Evolutionary conservation across 768 basidiomycete species (phyloP).

Genomic region (Calocybe cyanea): DNA sequence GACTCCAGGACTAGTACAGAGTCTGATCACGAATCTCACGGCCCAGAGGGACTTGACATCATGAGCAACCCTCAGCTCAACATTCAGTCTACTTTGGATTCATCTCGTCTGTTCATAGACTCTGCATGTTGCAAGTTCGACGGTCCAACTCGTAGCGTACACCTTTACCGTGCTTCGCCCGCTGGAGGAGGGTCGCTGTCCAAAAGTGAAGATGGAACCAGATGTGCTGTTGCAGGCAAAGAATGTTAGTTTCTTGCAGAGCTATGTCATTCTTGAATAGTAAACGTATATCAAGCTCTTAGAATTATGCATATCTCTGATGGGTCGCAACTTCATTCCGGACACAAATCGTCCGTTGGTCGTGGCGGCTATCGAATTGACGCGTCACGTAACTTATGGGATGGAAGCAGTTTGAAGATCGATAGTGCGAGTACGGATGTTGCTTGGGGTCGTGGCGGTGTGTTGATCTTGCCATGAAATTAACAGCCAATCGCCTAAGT

Average conservation of each 20-base stretch:
- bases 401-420: slow-evolving; percentile 70
- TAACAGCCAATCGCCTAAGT: background rate
- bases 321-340: slow-evolving; percentile 35
- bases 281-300: slow-evolving; percentile 39
- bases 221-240: slow-evolving; percentile 74
- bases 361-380: slow-evolving; percentile 67
- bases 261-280: background rate
- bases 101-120: slow-evolving; percentile 32
- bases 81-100: slow-evolving; percentile 3
- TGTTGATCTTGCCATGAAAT: slow-evolving; percentile 18
- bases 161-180: slow-evolving; percentile 54
- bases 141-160: slow-evolving; percentile 48
- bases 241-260: slow-evolving; percentile 47
- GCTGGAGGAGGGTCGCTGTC: slow-evolving; percentile 66
- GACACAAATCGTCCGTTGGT: slow-evolving; percentile 52
- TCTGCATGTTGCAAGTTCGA: slow-evolving; percentile 36
- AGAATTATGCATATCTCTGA: slow-evolving; percentile 58
- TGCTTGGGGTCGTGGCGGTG: slow-evolving; percentile 73
- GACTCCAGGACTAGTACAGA: too few species aligned
- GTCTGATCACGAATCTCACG: too few species aligned
- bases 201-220: slow-evolving; percentile 58
- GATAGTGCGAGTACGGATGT: slow-evolving; percentile 78
- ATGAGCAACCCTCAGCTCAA: slow-evolving; percentile 8
- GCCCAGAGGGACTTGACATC: too few species aligned
- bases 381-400: slow-evolving; percentile 74